These are phyloP conservation scores for Simmondsia chinensis DNA, from an alignment of 148 eudicot genomes.

Conservation along the genomic window DNA sequence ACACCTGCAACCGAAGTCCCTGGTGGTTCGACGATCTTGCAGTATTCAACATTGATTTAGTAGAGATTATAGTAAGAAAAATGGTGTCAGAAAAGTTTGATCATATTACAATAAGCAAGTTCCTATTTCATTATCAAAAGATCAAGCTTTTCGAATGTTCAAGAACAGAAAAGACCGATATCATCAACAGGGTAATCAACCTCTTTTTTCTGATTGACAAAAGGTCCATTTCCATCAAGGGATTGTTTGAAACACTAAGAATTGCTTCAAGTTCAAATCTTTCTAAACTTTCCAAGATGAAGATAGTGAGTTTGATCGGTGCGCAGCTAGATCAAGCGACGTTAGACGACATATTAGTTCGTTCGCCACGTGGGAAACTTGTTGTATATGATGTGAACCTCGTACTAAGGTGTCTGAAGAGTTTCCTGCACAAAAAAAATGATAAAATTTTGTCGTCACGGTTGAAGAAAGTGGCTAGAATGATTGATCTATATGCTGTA, in stretches of 20 bases:
- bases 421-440: slow-evolving; percentile 18
- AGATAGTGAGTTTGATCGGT: slow-evolving; percentile 45
- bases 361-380: slow-evolving; percentile 13
- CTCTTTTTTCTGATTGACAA: slow-evolving; percentile 29
- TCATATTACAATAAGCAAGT: slow-evolving; percentile 26
- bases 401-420: slow-evolving; percentile 28
- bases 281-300: slow-evolving; percentile 6
- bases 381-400: slow-evolving; percentile 36
- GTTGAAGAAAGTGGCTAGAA: slow-evolving; percentile 33
- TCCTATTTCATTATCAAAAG: slow-evolving; percentile 39
- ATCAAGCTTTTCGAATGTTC: slow-evolving; percentile 11
- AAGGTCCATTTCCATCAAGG: slow-evolving; percentile 23
- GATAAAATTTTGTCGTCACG: slow-evolving; percentile 13
- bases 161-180: slow-evolving; percentile 14
- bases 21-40: slow-evolving; percentile 60
- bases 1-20: slow-evolving; percentile 5
- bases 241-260: slow-evolving; percentile 27
- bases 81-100: slow-evolving; percentile 36
- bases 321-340: slow-evolving; percentile 41
- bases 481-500: slow-evolving; percentile 42
- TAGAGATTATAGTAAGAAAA: slow-evolving; percentile 22
- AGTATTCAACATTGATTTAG: slow-evolving; percentile 15
- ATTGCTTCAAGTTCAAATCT: slow-evolving; percentile 21
- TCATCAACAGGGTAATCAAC: slow-evolving; percentile 23
- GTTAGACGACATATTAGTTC: slow-evolving; percentile 47